Evolutionary conservation across 2,329 filamentous ascomycete genomes (phyloP).

Genomic region (Paraphaeosphaeria sporulosa): DNA sequence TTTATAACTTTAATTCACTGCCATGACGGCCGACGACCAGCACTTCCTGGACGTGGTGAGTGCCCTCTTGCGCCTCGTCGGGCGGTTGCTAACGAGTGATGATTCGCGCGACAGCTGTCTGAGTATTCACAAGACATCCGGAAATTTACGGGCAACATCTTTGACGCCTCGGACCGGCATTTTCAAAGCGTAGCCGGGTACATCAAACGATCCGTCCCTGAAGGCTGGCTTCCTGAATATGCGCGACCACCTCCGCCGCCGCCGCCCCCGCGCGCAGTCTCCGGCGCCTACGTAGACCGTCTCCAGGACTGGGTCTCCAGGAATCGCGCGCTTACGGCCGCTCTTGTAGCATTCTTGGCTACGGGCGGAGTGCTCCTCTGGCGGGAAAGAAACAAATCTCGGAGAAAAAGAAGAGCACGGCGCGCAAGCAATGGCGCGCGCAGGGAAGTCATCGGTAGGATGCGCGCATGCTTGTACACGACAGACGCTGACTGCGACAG

Average conservation of each 20-base stretch:
- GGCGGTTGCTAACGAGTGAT: constrained; percentile 23
- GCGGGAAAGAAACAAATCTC: constrained; percentile 66
- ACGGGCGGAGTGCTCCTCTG: constrained; percentile 67
- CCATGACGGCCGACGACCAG: constrained; percentile 81
- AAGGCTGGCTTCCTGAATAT: constrained; percentile 75
- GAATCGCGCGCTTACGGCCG: constrained; percentile 77
- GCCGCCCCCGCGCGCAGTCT: constrained; percentile 52
- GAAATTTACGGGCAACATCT: constrained; percentile 74
- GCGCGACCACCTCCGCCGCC: constrained; percentile 64
- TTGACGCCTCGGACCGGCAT: constrained; percentile 80
- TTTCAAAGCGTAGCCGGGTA: constrained; percentile 77
- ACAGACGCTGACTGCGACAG: constrained; percentile 52
- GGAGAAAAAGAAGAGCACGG: constrained; percentile 75
- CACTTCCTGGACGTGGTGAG: constrained; percentile 79
- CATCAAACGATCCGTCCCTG: constrained; percentile 72
- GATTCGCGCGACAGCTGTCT: constrained; percentile 55
- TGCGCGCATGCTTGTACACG: background rate
- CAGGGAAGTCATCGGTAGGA: constrained; percentile 74
- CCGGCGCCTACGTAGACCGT: constrained; percentile 60
- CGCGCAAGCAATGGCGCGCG: constrained; percentile 83
- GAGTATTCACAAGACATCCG: constrained; percentile 71
- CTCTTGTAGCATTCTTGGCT: constrained; percentile 73
- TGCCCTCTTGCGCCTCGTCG: constrained; percentile 21
- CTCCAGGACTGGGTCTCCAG: constrained; percentile 65
- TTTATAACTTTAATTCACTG: background rate